These are phyloP conservation scores for Picea sitchensis DNA, from an alignment of 75 land plant species.

Conservation along the genomic window DNA sequence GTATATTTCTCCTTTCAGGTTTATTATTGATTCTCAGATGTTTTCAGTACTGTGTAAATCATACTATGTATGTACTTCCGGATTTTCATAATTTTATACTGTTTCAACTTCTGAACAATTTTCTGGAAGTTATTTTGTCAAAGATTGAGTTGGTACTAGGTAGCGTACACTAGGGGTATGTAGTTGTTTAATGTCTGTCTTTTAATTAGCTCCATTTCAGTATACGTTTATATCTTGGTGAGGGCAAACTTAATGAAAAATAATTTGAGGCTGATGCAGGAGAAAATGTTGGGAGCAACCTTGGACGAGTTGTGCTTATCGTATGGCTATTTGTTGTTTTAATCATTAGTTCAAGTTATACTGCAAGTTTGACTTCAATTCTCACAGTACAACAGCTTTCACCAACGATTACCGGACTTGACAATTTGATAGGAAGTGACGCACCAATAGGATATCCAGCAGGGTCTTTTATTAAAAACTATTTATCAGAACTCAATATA, in stretches of 20 bases:
- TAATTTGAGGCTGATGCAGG: slow-evolving; percentile 10
- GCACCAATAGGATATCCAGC: too few species aligned
- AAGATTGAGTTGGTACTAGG: too few species aligned
- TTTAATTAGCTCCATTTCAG: too few species aligned
- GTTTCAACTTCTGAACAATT: background rate
- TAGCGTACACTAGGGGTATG: background rate
- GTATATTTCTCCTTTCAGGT: background rate
- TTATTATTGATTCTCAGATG: too few species aligned
- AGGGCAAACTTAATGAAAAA: background rate
- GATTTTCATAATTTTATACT: background rate
- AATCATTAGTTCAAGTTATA: slow-evolving; percentile 47
- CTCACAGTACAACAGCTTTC: slow-evolving; percentile 38
- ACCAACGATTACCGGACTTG: too few species aligned
- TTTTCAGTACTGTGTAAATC: background rate
- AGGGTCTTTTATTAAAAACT: slow-evolving; percentile 3
- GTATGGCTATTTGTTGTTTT: slow-evolving; percentile 58
- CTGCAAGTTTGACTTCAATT: slow-evolving; percentile 58
- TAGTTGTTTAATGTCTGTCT: background rate
- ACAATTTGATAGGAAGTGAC: too few species aligned
- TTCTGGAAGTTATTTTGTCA: background rate
- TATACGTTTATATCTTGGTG: background rate
- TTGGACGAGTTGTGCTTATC: slow-evolving; percentile 37
- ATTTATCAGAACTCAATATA: too few species aligned
- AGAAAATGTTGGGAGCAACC: slow-evolving; percentile 30
- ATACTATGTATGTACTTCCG: background rate